Percentiles rank a stretch among this genome's conserved stretches.
Conservation (phyloP, 371 early-diverging fungal species). For the Mucor mucedo region DNA sequence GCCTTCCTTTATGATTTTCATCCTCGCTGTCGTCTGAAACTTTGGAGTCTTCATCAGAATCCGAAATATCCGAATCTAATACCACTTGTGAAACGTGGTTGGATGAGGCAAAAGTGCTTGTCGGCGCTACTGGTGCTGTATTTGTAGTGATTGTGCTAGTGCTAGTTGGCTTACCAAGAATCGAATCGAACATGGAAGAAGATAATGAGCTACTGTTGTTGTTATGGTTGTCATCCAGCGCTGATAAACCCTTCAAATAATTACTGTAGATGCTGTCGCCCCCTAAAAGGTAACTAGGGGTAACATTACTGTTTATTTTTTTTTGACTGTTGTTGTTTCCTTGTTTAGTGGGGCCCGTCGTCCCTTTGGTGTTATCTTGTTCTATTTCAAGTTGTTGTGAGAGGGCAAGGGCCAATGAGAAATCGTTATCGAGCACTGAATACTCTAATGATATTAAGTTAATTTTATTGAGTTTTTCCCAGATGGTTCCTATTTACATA, state of each 20-base stretch:
- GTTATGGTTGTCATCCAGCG: conserved; percentile 14
- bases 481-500: neutral
- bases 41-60: conserved; percentile 31
- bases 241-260: conserved; percentile 24
- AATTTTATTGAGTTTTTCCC: no score
- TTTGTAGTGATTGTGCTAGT: neutral
- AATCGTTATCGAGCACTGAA: conserved; percentile 18
- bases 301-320: neutral
- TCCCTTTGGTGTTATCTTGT: conserved; percentile 13
- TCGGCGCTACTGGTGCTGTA: conserved; percentile 8
- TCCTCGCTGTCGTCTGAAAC: conserved; percentile 24
- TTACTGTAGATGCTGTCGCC: conserved; percentile 46
- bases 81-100: conserved; percentile 31
- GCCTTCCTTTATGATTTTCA: conserved; percentile 18
- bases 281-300: conserved; percentile 23
- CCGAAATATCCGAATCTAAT: conserved; percentile 52
- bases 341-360: conserved; percentile 10
- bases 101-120: conserved; percentile 1
- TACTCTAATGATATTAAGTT: neutral
- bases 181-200: conserved; percentile 43
- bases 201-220: conserved; percentile 11
- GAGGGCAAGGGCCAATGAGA: conserved; percentile 47
- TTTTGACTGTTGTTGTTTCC: neutral
- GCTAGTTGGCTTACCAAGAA: conserved; percentile 12
- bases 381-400: conserved; percentile 38